Evolutionary conservation across 1,139 yeast species (phyloP).

Genomic region (Meyerozyma athensensis): DNA sequence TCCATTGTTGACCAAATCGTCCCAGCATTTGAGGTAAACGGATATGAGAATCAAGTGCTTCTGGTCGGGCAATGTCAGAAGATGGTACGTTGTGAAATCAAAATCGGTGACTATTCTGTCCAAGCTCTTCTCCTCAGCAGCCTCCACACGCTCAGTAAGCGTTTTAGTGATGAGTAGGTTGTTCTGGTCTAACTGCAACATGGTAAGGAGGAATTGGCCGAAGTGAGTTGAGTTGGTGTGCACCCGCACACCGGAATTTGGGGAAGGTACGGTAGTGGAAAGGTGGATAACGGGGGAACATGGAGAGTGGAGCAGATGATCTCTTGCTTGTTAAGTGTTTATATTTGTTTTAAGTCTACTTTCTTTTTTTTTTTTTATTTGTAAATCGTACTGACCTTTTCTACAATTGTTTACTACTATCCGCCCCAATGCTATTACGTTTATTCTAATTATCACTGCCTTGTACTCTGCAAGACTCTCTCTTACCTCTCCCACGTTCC

Average conservation of each 20-base stretch:
- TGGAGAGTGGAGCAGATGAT: too few species aligned
- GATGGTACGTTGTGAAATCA: slow-evolving; percentile 91
- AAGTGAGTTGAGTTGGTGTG: not conserved
- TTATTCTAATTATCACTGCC: too few species aligned
- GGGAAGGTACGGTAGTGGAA: too few species aligned
- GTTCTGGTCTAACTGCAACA: slow-evolving; percentile 44
- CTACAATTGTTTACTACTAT: too few species aligned
- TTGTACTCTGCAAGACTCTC: too few species aligned
- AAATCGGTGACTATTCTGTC: slow-evolving; percentile 92
- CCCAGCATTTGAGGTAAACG: slow-evolving; percentile 71
- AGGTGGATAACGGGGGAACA: too few species aligned
- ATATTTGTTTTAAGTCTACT: too few species aligned
- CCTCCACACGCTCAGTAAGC: slow-evolving; percentile 33
- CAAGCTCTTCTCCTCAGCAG: slow-evolving; percentile 47
- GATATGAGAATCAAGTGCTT: slow-evolving; percentile 65
- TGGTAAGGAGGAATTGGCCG: slow-evolving; percentile 10
- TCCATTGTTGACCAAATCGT: slow-evolving; percentile 66
- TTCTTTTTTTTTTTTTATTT: too few species aligned
- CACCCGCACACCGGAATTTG: not conserved
- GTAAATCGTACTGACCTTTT: too few species aligned
- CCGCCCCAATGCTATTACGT: too few species aligned
- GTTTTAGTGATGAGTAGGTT: slow-evolving; percentile 42
- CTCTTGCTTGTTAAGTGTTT: too few species aligned
- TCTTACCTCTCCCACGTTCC: too few species aligned
- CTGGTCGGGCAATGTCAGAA: slow-evolving; percentile 70